Percentiles rank a stretch among this genome's conserved stretches.
Evolutionary conservation across 2,329 filamentous ascomycete species (phyloP).

Genomic region (Aspergillus spinulosporus): DNA sequence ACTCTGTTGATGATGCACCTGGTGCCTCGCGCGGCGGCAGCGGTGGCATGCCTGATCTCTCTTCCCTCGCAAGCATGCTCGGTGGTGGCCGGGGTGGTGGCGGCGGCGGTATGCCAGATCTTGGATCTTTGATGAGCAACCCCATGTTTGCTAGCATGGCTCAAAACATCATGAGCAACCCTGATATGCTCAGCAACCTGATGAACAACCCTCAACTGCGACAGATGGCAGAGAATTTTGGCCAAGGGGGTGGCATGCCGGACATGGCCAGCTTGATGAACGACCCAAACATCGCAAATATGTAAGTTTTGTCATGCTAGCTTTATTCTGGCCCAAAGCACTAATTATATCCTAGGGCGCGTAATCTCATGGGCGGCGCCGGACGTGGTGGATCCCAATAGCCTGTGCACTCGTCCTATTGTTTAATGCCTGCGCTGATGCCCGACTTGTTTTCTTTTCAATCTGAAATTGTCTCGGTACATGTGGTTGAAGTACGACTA

Average conservation of each 20-base stretch:
- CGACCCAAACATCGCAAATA: constrained; percentile 86
- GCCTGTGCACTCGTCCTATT: background rate
- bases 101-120: constrained; percentile 71
- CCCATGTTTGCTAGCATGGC: constrained; percentile 98
- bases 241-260: constrained; percentile 77
- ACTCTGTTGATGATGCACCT: constrained; percentile 53
- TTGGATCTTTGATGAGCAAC: constrained; percentile 88
- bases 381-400: constrained; percentile 36
- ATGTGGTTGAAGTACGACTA: constrained; percentile 5
- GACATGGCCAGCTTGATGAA: constrained; percentile 84
- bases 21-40: constrained; percentile 42
- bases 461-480: constrained; percentile 2
- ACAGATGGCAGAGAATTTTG: constrained; percentile 82
- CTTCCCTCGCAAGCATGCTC: constrained; percentile 70
- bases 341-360: constrained; percentile 51
- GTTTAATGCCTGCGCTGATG: constrained; percentile 5
- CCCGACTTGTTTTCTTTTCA: constrained; percentile 3
- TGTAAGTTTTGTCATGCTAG: constrained; percentile 62
- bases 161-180: constrained; percentile 95
- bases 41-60: constrained; percentile 70
- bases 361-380: constrained; percentile 64
- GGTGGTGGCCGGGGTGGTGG: constrained; percentile 58
- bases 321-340: background rate
- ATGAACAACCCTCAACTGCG: constrained; percentile 91
- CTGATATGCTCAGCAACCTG: constrained; percentile 83